phyloP scores from a whole-genome alignment of 352 stramenopile genomes.

The Thalassiosira hispida region DNA sequence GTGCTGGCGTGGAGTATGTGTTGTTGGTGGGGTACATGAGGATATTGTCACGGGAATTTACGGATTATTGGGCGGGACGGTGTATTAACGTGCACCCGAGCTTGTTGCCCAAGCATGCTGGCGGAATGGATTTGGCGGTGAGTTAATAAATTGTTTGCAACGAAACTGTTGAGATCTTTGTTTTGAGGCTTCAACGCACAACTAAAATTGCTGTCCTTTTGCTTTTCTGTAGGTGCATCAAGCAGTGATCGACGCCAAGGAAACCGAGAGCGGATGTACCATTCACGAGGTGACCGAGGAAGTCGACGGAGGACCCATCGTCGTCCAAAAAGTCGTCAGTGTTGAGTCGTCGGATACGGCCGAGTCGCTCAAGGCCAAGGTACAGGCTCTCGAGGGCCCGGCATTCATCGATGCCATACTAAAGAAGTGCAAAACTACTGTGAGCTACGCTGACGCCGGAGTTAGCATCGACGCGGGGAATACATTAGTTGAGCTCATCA shows the following conservation, averaged over 20 bases:
- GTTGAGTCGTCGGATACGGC: conserved; percentile 90
- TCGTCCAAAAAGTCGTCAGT: conserved; percentile 92
- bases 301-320: conserved; percentile 97
- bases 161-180: not conserved
- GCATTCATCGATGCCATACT: conserved; percentile 92
- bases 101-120: conserved; percentile 97
- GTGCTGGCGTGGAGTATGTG: conserved; percentile 95
- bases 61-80: conserved; percentile 92
- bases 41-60: conserved; percentile 96
- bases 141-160: conserved; percentile 20
- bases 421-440: conserved; percentile 84
- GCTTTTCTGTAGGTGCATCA: conserved; percentile 98
- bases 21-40: conserved; percentile 99
- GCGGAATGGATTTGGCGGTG: conserved; percentile 96
- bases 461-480: conserved; percentile 98
- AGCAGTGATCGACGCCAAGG: conserved; percentile 95
- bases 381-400: conserved; percentile 95
- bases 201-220: too few species aligned
- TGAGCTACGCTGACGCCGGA: conserved; percentile 96
- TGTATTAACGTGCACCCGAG: conserved; percentile 99
- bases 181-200: not conserved
- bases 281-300: conserved; percentile 98
- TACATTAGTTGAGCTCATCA: conserved; percentile 96
- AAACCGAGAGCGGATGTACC: conserved; percentile 96
- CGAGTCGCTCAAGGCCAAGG: conserved; percentile 95